phyloP scores from a whole-genome alignment of 805 yeast species.

The Cyberlindnera maritima region DNA sequence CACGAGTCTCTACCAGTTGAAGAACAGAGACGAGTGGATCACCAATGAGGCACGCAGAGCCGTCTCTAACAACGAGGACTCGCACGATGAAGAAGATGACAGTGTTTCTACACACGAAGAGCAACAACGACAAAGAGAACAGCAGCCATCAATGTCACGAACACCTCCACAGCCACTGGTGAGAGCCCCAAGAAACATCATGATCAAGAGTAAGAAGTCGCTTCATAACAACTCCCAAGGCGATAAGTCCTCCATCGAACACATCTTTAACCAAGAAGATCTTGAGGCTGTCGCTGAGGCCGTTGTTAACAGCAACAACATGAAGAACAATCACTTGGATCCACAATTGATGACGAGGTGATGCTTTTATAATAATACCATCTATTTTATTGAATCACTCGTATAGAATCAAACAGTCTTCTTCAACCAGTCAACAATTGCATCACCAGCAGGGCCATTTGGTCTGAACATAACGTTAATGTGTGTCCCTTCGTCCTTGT shows the following conservation, averaged over 20 bases:
- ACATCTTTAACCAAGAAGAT: conserved; percentile 22
- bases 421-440: too few relatives aligned
- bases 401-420: too few relatives aligned
- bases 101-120: not conserved
- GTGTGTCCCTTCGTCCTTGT: too few relatives aligned
- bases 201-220: not conserved
- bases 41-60: conserved; percentile 26
- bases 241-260: not conserved
- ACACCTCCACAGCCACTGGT: not conserved
- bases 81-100: conserved; percentile 5
- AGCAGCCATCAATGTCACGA: too few relatives aligned
- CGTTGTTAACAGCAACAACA: conserved; percentile 17
- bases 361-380: not conserved
- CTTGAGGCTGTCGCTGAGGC: conserved; percentile 30
- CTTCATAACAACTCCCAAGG: not conserved
- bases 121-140: not conserved
- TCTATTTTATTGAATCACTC: too few relatives aligned
- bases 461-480: too few relatives aligned
- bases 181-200: conserved; percentile 1
- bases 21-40: conserved; percentile 40
- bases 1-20: conserved; percentile 42
- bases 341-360: conserved; percentile 17
- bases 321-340: conserved; percentile 14
- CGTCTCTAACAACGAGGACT: conserved; percentile 9
- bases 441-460: too few relatives aligned